Conservation (phyloP, 2,329 filamentous ascomycete genomes). For the Colletotrichum eleusines region DNA sequence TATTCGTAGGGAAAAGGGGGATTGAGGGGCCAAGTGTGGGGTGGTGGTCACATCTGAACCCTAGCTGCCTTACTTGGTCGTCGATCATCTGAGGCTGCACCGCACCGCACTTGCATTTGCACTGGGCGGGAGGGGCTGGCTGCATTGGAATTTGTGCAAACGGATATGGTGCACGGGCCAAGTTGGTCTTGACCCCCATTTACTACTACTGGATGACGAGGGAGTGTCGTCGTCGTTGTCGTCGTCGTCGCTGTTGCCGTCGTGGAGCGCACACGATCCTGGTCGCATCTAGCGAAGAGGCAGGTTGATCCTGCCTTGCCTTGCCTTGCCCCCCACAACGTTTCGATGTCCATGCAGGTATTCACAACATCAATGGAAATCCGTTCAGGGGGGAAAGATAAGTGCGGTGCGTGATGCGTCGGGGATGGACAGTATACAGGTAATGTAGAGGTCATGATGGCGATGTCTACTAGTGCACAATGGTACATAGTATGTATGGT, state of each 20-base stretch:
- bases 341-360: not conserved
- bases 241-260: too few relatives aligned
- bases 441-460: conserved; percentile 14
- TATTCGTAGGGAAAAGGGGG: not conserved
- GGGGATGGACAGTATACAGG: not conserved
- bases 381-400: not conserved
- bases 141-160: conserved; percentile 23
- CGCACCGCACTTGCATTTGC: not conserved
- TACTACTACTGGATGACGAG: not conserved
- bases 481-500: too few relatives aligned
- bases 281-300: not conserved
- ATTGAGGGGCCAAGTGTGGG: conserved; percentile 19
- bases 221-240: not conserved
- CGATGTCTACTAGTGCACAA: not conserved
- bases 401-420: too few relatives aligned
- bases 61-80: conserved; percentile 17
- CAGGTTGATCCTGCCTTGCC: not conserved
- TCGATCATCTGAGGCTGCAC: conserved; percentile 30
- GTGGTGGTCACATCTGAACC: conserved; percentile 1
- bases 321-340: not conserved
- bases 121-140: not conserved
- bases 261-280: not conserved
- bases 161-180: not conserved
- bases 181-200: not conserved
- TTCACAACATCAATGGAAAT: not conserved